These are phyloP conservation scores for Meyerozyma athensensis DNA, from an alignment of 1,139 yeast genomes.

Conservation along the genomic window DNA sequence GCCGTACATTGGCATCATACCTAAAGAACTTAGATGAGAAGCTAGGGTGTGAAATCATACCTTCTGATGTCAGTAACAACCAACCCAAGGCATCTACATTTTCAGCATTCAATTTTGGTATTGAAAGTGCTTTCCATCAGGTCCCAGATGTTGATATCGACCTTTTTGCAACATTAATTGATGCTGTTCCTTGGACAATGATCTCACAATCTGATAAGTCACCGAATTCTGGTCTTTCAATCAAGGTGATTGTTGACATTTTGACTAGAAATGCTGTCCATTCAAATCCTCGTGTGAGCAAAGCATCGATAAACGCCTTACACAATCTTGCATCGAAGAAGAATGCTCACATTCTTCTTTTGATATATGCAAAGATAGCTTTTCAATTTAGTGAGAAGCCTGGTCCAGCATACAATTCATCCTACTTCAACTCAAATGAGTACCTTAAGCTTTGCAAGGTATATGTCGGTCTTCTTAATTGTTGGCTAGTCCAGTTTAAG, in stretches of 20 bases:
- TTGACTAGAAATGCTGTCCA: conserved; percentile 75
- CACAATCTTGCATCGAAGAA: conserved; percentile 61
- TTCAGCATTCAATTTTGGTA: conserved; percentile 50
- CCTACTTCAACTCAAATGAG: conserved; percentile 51
- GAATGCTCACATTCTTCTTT: conserved; percentile 68
- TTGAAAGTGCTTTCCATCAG: conserved; percentile 33
- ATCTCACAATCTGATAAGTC: conserved; percentile 30
- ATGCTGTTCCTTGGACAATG: conserved; percentile 65
- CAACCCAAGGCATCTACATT: conserved; percentile 25
- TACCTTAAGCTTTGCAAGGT: conserved; percentile 59
- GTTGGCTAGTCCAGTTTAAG: conserved; percentile 72
- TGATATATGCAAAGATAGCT: conserved; percentile 73
- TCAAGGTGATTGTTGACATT: conserved; percentile 65
- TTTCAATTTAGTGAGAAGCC: conserved; percentile 74
- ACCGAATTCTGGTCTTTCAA: conserved; percentile 43
- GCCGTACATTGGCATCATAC: conserved; percentile 55
- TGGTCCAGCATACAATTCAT: conserved; percentile 44
- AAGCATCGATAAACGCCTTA: conserved; percentile 60
- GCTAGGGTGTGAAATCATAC: conserved; percentile 46
- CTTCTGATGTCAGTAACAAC: conserved; percentile 13
- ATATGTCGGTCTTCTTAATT: conserved; percentile 71
- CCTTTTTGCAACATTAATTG: conserved; percentile 65
- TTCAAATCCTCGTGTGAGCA: conserved; percentile 53
- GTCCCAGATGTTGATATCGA: conserved; percentile 45
- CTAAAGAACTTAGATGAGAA: conserved; percentile 56